Evolutionary conservation across 148 eudicot species (phyloP).

Genomic region (Fagopyrum homotropicum): DNA sequence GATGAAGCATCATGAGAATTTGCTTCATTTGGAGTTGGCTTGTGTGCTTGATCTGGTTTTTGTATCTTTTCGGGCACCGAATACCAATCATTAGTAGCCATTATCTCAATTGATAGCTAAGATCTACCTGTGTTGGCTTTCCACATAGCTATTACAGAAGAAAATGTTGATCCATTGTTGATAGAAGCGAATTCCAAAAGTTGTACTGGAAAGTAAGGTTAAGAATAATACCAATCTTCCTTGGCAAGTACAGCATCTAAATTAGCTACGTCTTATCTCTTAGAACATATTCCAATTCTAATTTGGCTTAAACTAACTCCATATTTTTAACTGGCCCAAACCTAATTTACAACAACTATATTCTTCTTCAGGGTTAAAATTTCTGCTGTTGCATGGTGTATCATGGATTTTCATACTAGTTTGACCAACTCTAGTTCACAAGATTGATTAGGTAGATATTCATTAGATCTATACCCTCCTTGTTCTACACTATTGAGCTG

Average conservation of each 20-base stretch:
- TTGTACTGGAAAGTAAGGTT: background rate
- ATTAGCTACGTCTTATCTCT: background rate
- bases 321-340: too few relatives aligned
- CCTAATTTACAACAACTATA: too few relatives aligned
- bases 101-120: background rate
- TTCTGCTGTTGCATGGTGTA: too few relatives aligned
- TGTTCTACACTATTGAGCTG: too few relatives aligned
- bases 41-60: background rate
- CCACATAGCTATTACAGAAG: background rate
- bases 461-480: too few relatives aligned
- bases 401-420: too few relatives aligned
- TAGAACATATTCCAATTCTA: background rate
- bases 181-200: background rate
- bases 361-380: too few relatives aligned
- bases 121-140: background rate
- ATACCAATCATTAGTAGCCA: background rate
- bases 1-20: background rate
- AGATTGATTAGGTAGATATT: too few relatives aligned
- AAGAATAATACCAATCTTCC: background rate
- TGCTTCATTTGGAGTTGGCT: background rate
- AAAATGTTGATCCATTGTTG: background rate
- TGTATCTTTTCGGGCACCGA: background rate
- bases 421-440: too few relatives aligned
- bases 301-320: too few relatives aligned
- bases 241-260: background rate